A percentile compares a stretch with the other conserved stretches of the same genome.
phyloP scores from a whole-genome alignment of 139 green algal species.

The Chlorella sp. region DNA sequence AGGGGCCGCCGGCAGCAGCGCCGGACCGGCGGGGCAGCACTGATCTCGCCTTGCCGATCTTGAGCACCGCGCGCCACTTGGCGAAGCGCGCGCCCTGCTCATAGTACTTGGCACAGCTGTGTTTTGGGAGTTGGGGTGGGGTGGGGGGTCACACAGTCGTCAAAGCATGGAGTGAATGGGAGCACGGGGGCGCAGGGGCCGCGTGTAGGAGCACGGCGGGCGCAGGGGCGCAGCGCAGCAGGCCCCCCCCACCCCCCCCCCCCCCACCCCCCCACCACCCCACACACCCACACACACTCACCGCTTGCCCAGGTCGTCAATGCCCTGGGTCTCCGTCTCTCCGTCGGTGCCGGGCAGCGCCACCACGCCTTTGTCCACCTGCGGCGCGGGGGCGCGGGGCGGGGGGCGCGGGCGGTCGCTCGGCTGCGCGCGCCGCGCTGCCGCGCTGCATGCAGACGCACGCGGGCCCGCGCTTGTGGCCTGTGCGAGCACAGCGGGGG shows the following conservation, averaged over 20 bases:
- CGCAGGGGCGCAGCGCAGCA: constrained; percentile 45
- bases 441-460: too few species aligned
- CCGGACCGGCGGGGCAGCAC: constrained; percentile 38
- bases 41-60: constrained; percentile 75
- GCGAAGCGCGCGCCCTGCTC: constrained; percentile 85
- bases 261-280: neutral
- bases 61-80: constrained; percentile 90
- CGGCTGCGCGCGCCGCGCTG: neutral
- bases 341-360: constrained; percentile 59
- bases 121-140: too few species aligned
- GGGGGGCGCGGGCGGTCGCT: neutral
- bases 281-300: constrained; percentile 11
- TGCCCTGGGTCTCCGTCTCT: constrained; percentile 65
- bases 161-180: too few species aligned
- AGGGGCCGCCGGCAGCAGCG: too few species aligned
- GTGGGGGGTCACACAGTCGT: too few species aligned
- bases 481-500: too few species aligned
- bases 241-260: constrained; percentile 12
- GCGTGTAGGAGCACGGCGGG: too few species aligned
- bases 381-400: neutral
- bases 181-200: neutral
- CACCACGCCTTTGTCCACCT: constrained; percentile 66
- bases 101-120: constrained; percentile 52
- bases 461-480: too few species aligned
- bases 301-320: constrained; percentile 74